Evolutionary conservation across 1,284 basidiomycete species (phyloP), one percentile per base, ranked within the genome.

Genomic region (Neolentinus lepideus): DNA sequence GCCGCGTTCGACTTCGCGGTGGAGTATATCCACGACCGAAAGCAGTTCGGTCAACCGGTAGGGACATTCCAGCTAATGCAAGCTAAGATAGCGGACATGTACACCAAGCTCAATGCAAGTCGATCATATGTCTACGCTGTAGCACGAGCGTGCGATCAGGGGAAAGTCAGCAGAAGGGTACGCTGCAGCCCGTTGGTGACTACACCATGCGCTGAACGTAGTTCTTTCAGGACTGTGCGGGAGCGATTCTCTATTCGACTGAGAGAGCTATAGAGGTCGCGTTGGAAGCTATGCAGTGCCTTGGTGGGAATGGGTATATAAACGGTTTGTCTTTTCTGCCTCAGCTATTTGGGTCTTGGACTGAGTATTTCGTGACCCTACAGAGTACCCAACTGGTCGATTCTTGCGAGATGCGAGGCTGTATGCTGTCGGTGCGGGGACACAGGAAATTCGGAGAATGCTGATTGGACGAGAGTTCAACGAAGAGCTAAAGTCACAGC

Each of bases 51-150:
- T 43, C 80, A 85, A 63, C 83, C 86, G 2, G 79, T 98, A 52
- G 95, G 88, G n/a, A 87, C 88, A 33, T 97, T 98, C 77, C 94
- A 98, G 69, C 72, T 97, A 54, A 94, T 98, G 87, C 95, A 98
- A 81, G 94, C 77, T 54, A 90, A 90, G 66, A 84, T 90, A 52
- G 88, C 88, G 65, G 94, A 98, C 70, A 98, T 98, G 94, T 98
- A 97, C 69, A 97, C 94, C 19, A 93, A 90, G 68, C 75, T 98
- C 53, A 90, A 86, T 62, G 91, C 94, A 3, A 90, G 90, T 56
- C 78, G 95, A 55, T 80, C 92, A 27, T 97, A 97, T 68, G 92
- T 96, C 48, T 98, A 98, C 69, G 89, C 92, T 24, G 94, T 98
- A 22, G 93, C 90, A 3, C 77, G 85, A 62, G 93, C 92, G 19